These are phyloP conservation scores for Azolla pinnata DNA, from an alignment of 75 land plant species.

Conservation along the genomic window DNA sequence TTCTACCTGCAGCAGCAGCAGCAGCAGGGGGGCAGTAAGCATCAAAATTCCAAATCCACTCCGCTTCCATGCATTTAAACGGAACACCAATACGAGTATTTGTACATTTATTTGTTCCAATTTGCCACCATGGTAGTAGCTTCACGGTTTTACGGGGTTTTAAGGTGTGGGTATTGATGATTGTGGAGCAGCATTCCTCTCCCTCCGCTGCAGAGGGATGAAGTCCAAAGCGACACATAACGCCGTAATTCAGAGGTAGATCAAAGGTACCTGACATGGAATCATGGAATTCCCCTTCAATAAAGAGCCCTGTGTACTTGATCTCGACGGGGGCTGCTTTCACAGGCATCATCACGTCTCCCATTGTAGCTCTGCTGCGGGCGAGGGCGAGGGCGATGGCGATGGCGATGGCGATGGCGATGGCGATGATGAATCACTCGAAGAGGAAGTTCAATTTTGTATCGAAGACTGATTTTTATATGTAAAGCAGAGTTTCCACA, in stretches of 20 bases:
- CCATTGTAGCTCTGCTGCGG: neutral
- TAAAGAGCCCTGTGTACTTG: slow-evolving; percentile 58
- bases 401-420: too few species aligned
- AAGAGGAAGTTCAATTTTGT: too few species aligned
- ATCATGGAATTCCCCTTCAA: slow-evolving; percentile 60
- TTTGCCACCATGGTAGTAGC: neutral
- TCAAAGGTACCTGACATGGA: slow-evolving; percentile 45
- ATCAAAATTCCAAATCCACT: neutral
- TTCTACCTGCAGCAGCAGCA: slow-evolving; percentile 41
- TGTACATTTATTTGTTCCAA: neutral
- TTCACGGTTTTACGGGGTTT: neutral
- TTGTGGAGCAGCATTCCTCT: neutral
- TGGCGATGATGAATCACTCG: too few species aligned
- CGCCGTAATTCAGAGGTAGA: neutral
- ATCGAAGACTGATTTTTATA: too few species aligned
- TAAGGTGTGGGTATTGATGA: neutral
- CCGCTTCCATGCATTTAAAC: neutral
- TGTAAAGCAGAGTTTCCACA: too few species aligned
- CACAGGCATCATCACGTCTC: neutral
- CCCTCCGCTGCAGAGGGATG: neutral
- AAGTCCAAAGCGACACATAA: neutral
- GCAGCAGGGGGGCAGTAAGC: neutral
- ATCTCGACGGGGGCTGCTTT: slow-evolving; percentile 17
- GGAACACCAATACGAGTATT: neutral
- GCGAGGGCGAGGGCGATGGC: too few species aligned